These are phyloP conservation scores for Pyropia yezoensis DNA, from an alignment of 23 red algal species.

Conservation along the genomic window DNA sequence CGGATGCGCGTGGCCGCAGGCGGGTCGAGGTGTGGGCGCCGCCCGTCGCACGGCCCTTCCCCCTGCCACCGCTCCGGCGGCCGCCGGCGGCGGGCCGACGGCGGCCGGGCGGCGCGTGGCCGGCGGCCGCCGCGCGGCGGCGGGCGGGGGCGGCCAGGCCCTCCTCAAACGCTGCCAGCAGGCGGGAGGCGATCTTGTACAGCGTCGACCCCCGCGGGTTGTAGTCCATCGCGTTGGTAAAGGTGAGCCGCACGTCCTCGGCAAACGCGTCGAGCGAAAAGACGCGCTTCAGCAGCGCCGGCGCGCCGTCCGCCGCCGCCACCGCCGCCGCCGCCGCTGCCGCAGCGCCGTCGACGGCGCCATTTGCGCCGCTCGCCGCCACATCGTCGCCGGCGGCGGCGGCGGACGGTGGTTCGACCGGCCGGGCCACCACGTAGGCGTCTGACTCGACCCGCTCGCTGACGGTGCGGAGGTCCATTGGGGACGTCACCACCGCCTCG, in stretches of 20 bases:
- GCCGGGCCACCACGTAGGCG: neutral
- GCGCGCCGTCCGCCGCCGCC: neutral
- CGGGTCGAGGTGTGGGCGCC: no score
- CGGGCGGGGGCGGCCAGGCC: slow-evolving; percentile 5
- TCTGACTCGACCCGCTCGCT: slow-evolving; percentile 20
- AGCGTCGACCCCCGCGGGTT: slow-evolving; percentile 54
- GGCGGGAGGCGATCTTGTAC: slow-evolving; percentile 27
- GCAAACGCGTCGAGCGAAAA: slow-evolving; percentile 49
- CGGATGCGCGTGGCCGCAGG: no score
- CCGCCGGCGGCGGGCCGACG: no score
- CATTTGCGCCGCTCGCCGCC: slow-evolving; percentile 7
- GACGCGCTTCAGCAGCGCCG: slow-evolving; percentile 9
- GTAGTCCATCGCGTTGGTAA: slow-evolving; percentile 84
- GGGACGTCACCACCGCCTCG: slow-evolving; percentile 13
- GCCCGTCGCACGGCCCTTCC: no score
- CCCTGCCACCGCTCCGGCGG: no score
- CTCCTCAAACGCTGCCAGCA: slow-evolving; percentile 63
- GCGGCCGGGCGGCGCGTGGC: no score
- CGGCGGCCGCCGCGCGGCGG: no score
- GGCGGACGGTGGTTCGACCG: no score
- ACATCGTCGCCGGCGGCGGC: no score
- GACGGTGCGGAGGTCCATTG: slow-evolving; percentile 51
- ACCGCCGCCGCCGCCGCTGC: no score
- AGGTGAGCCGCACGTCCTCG: slow-evolving; percentile 68
- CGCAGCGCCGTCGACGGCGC: no score